Base-by-base conservation (phyloP, 495 filamentous ascomycete genomes). In the Tetracladium marchalianum region DNA sequence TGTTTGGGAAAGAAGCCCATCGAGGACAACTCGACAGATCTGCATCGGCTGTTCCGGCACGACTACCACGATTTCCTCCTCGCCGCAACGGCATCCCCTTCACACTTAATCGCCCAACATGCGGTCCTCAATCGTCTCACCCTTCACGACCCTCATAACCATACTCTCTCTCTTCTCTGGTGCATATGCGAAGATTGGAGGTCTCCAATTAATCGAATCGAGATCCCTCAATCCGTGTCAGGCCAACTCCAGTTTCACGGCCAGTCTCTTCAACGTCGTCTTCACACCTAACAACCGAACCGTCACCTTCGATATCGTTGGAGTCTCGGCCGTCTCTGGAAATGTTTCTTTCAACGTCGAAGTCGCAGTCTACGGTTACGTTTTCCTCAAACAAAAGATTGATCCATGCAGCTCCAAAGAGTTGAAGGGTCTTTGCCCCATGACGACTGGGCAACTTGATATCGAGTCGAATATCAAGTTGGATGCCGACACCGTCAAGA, bases 351-450 rank as follows among this genome's bases (percentile, higher is more conserved):
- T 90, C 41, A 82, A 88, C 34, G 58, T 97, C 45, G 64, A 75
- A 22, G 72, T 95, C 44, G 71, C 80, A 39, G 90, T 86, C 12
- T 97, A 97, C 61, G 90, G 90, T 51, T 87, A 82, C 66, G 66
- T 66, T 12, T 76, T 81, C 43, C 61, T 88, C 43, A 64, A 65
- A 35, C 67, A 78, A 49, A 76, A 67, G 2, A 54, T 97, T 43
- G 65, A 95, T 62, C 92, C 90, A 15, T 98, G 92, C 75, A 62
- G 72, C 1, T 63, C 73, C 50, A 55, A 65, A 38, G 66, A 75
- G 35, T 65, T 95, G 36, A 61, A 69, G 46, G 90, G 90, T 46
- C 72, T 98, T 60, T 98, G 92, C 66, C 90, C 90, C 39, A 98
- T 98, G 92, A 81, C 76, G 22, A 74, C 89, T 1, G 90, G 88